These are phyloP conservation scores for Fusarium anthophilum DNA, from an alignment of 2,329 filamentous ascomycete species.

Conservation along the genomic window DNA sequence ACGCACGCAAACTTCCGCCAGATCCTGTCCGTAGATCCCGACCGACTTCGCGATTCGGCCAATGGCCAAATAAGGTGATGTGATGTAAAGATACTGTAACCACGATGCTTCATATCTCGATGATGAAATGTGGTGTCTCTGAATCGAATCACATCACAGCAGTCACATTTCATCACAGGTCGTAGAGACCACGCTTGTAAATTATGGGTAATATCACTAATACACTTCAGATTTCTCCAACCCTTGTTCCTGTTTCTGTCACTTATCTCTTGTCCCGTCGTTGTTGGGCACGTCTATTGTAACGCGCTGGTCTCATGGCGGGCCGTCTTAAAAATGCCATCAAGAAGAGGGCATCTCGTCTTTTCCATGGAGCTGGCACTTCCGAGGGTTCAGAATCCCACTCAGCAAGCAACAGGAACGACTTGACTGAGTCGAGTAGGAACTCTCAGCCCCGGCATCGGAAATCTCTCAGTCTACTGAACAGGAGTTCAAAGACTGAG, in stretches of 20 bases:
- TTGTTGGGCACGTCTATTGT: background rate
- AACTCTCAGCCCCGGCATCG: constrained; percentile 9
- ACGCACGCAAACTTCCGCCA: constrained; percentile 27
- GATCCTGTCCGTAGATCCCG: constrained; percentile 33
- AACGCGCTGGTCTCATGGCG: constrained; percentile 18
- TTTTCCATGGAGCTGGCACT: constrained; percentile 8
- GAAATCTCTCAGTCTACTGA: constrained; percentile 18
- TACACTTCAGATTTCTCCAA: background rate
- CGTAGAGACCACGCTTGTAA: background rate
- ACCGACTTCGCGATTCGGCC: background rate
- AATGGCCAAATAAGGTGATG: constrained; percentile 1
- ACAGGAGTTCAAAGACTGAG: constrained; percentile 11
- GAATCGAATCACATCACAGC: background rate
- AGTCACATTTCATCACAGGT: background rate
- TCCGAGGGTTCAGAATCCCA: background rate
- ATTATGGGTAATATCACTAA: constrained; percentile 1
- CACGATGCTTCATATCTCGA: background rate
- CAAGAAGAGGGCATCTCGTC: constrained; percentile 32
- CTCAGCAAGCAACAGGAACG: background rate
- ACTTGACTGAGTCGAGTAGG: background rate
- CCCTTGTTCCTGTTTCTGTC: background rate
- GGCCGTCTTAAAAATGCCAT: constrained; percentile 27
- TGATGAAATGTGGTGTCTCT: constrained; percentile 3
- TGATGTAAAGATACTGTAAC: constrained; percentile 10
- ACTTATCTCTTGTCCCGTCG: background rate